A percentile compares a stretch with the other conserved stretches of the same genome.
phyloP scores from a whole-genome alignment of 176 grass and related monocot species.

The Aegilops tauschii region DNA sequence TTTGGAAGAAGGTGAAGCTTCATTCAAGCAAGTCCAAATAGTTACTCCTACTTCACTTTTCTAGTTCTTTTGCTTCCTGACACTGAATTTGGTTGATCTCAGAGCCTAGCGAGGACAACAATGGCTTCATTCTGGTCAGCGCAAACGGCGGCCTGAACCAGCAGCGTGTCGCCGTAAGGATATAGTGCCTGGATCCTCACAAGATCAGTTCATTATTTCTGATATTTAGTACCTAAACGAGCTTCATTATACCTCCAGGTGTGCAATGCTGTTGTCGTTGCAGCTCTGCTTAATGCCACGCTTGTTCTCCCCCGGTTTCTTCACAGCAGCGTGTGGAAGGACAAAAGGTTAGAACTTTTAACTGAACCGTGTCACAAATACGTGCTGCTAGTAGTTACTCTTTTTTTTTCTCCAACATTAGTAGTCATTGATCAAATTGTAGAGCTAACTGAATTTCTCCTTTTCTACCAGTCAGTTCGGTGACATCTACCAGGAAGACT shows the following conservation, averaged over 20 bases:
- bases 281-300: slow-evolving; percentile 76
- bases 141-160: slow-evolving; percentile 93
- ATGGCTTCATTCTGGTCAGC: slow-evolving; percentile 76
- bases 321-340: slow-evolving; percentile 93
- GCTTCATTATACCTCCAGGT: slow-evolving; percentile 46
- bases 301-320: slow-evolving; percentile 76
- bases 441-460: background rate
- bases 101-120: slow-evolving; percentile 52
- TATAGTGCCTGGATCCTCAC: background rate
- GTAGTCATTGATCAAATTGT: background rate
- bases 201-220: background rate
- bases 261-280: slow-evolving; percentile 80
- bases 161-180: slow-evolving; percentile 85
- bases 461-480: slow-evolving; percentile 74
- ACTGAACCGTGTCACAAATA: background rate
- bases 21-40: background rate
- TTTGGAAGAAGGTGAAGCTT: slow-evolving; percentile 41
- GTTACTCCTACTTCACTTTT: background rate
- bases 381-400: too few relatives aligned
- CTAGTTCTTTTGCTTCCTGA: background rate
- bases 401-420: background rate
- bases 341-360: slow-evolving; percentile 59
- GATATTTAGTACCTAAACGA: background rate
- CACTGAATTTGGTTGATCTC: slow-evolving; percentile 4
- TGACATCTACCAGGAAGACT: slow-evolving; percentile 93